Evolutionary conservation across 2,329 filamentous ascomycete species (phyloP), one percentile per base, ranked within the genome.

Genomic region (Cytospora piceicola): DNA sequence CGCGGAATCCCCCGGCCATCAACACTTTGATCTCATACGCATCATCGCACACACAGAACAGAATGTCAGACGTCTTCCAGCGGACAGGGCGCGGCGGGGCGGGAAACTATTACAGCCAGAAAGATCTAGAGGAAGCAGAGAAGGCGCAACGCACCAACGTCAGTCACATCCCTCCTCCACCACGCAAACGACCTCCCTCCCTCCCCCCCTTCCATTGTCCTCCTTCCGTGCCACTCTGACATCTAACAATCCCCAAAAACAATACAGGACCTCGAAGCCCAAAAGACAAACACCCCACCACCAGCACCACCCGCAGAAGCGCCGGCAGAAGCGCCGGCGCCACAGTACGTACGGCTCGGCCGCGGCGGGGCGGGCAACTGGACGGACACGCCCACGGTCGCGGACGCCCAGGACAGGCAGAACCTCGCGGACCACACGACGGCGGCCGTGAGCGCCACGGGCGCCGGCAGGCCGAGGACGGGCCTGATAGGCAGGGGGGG

Each of bases 291-390:
- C 2, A 20, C 39, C 6, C 20, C 39, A 20, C 15, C n/a, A 7
- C 20, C 42, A 49, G 27, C 62, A 15, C n/a, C 56, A 30, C 11
- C 55, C 12, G 8, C 42, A 30, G 22, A 56, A 54, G 20, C 32
- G 29, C 8, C 55, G 17, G 8, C 52, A n/a, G 22, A 59, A 15
- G 55, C 58, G 3, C 32, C 34, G n/a, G 59, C 63, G 49, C 72
- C 71, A 49, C 63, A n/a, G 68, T 81, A 82, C 75, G 70, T 77
- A 27, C 75, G 79, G 49, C 77, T 76, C 42, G 87, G 87, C 62
- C 83, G 87, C 65, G 87, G 87, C 69, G 87, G 87, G 24, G 85
- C 86, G 1, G 87, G 87, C 46, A 90, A 90, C 77, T 87, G 83
- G 72, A 73, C 81, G 61, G 79, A 81, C 61, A 70, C 77, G 22